Conservation (phyloP, 352 stramenopile species). For the Globisporangium spiculum region DNA sequence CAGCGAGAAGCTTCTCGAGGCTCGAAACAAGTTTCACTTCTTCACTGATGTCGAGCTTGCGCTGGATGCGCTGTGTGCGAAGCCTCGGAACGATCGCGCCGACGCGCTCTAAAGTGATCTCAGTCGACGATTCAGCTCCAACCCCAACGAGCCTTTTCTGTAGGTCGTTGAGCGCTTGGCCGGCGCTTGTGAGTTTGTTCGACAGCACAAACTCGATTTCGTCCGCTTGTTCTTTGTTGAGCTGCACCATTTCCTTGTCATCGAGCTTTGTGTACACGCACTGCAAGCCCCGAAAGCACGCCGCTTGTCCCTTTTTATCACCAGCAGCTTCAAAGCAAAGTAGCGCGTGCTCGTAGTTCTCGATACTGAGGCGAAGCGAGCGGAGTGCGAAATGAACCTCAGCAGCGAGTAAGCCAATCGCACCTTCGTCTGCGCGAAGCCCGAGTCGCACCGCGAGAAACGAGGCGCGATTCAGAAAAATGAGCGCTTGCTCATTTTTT, state of each 20-base stretch:
- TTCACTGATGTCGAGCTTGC: conserved; percentile 54
- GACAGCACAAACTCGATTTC: conserved; percentile 64
- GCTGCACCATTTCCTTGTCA: conserved; percentile 43
- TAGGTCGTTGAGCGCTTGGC: conserved; percentile 38
- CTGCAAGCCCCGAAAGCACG: conserved; percentile 63
- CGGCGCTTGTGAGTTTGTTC: conserved; percentile 41
- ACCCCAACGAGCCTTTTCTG: conserved; percentile 59
- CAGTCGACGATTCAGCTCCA: conserved; percentile 56
- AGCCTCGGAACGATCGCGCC: conserved; percentile 60
- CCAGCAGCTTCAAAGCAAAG: conserved; percentile 46
- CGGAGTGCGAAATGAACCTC: conserved; percentile 37
- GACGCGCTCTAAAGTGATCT: conserved; percentile 63
- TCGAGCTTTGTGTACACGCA: conserved; percentile 41
- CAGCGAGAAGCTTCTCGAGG: conserved; percentile 47
- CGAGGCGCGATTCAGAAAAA: conserved; percentile 42
- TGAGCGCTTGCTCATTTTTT: conserved; percentile 50
- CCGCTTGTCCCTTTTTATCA: conserved; percentile 42
- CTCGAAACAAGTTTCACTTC: conserved; percentile 49
- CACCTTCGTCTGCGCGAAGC: conserved; percentile 34
- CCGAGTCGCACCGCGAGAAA: conserved; percentile 32
- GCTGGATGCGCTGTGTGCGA: conserved; percentile 51
- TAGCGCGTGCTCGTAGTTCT: conserved; percentile 55
- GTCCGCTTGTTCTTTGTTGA: conserved; percentile 50
- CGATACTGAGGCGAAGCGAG: conserved; percentile 44
- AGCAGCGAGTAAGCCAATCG: conserved; percentile 28